A percentile compares a stretch with the other conserved stretches of the same genome.
phyloP scores from a whole-genome alignment of 495 filamentous ascomycete species.

The Letharia columbiana region DNA sequence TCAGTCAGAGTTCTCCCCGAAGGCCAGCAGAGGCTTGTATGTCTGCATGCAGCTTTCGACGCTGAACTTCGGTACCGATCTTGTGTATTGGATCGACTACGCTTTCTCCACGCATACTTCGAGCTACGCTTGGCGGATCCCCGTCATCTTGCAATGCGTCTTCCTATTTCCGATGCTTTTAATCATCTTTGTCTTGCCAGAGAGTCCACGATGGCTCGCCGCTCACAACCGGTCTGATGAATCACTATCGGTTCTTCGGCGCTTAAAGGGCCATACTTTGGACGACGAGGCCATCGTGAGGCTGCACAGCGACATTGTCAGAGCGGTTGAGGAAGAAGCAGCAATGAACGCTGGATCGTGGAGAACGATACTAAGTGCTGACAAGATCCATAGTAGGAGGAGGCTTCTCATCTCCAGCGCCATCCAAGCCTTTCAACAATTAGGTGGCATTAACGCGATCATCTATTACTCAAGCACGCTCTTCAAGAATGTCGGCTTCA shows the following conservation, averaged over 20 bases:
- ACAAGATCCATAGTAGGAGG: conserved; percentile 26
- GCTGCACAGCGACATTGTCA: conserved; percentile 26
- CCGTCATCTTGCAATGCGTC: conserved; percentile 34
- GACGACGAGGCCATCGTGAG: conserved; percentile 22
- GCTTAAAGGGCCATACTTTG: conserved; percentile 26
- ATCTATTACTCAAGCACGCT: conserved; percentile 27
- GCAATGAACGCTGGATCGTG: conserved; percentile 25
- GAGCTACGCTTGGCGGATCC: conserved; percentile 34
- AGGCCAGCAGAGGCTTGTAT: conserved; percentile 27
- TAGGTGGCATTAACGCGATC: conserved; percentile 31
- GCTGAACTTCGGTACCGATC: conserved; percentile 35
- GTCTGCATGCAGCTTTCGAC: conserved; percentile 34
- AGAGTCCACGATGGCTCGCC: conserved; percentile 40
- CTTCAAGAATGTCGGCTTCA: conserved; percentile 25
- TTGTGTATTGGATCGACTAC: conserved; percentile 44
- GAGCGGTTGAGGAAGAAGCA: conserved; percentile 22
- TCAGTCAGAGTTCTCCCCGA: conserved; percentile 36
- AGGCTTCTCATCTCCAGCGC: conserved; percentile 28
- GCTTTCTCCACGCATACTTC: conserved; percentile 32
- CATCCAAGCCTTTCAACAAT: conserved; percentile 33
- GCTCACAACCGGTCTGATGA: conserved; percentile 33
- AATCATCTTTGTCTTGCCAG: conserved; percentile 31
- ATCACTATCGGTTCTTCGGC: conserved; percentile 32
- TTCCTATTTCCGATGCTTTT: conserved; percentile 33
- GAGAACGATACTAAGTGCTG: conserved; percentile 27